phyloP scores from a whole-genome alignment of 768 basidiomycete species.

The Atractiella rhizophila region DNA sequence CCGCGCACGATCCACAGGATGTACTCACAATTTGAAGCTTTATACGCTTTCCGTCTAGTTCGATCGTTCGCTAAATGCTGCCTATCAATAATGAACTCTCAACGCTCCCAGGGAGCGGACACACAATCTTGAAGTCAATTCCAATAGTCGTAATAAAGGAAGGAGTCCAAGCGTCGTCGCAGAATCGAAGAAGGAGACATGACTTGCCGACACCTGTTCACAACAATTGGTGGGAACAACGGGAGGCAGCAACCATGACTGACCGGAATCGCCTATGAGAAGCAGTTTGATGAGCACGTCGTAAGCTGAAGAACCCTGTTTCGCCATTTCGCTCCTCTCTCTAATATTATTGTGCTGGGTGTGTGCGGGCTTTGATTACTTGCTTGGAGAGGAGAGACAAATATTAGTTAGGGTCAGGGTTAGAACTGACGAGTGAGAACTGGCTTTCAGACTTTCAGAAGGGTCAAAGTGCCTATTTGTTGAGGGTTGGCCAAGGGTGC shows the following conservation, averaged over 20 bases:
- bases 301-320: background rate
- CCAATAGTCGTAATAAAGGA: conserved; percentile 43
- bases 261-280: conserved; percentile 21
- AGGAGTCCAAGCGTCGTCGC: conserved; percentile 97
- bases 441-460: too few species aligned
- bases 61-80: conserved; percentile 94
- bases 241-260: background rate
- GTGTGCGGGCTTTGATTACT: too few species aligned
- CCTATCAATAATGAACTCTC: too few species aligned
- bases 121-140: conserved; percentile 98
- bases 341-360: too few species aligned
- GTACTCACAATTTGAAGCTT: conserved; percentile 11
- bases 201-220: conserved; percentile 62
- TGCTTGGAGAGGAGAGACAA: too few species aligned
- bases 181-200: conserved; percentile 41
- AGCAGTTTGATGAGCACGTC: conserved; percentile 13
- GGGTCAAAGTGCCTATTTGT: too few species aligned
- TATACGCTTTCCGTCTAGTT: conserved; percentile 60
- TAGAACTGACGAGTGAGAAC: too few species aligned
- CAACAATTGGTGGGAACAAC: background rate
- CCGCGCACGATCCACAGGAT: background rate
- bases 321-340: too few species aligned
- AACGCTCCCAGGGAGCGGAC: too few species aligned
- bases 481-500: too few species aligned
- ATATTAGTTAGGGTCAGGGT: too few species aligned